Percentiles rank a stretch among this genome's conserved stretches.
These are phyloP conservation scores for Anaeromyces robustus DNA, from an alignment of 192 early-diverging fungal species.

Conservation along the genomic window DNA sequence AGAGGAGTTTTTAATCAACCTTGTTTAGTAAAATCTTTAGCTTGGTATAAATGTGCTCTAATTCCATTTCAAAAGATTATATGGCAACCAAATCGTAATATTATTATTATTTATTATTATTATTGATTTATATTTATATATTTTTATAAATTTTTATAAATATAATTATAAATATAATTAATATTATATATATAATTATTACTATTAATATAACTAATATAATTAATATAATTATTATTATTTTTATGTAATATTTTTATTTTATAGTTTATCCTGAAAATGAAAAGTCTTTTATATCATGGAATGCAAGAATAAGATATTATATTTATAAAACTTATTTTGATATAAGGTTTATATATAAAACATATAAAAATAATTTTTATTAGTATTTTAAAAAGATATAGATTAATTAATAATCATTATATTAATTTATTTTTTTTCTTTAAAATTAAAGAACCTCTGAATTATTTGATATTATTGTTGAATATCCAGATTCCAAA, in stretches of 20 bases:
- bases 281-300: not conserved
- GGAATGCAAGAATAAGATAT: not conserved
- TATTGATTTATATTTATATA: too few relatives aligned
- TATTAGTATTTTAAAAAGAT: too few relatives aligned
- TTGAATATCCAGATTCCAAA: slow-evolving; percentile 49
- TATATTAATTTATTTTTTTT: too few relatives aligned
- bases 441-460: not conserved
- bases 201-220: too few relatives aligned
- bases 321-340: not conserved
- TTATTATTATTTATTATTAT: too few relatives aligned
- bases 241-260: too few relatives aligned
- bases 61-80: not conserved
- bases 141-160: too few relatives aligned
- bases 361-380: too few relatives aligned
- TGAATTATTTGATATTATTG: slow-evolving; percentile 57
- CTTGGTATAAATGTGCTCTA: not conserved
- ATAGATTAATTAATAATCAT: too few relatives aligned
- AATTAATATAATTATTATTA: too few relatives aligned
- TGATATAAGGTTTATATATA: not conserved
- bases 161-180: too few relatives aligned
- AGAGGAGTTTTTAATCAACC: not conserved
- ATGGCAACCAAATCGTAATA: not conserved
- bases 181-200: too few relatives aligned
- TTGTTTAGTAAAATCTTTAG: not conserved
- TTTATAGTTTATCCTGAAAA: not conserved